A percentile compares a stretch with the other conserved stretches of the same genome.
Conservation (phyloP, 257 asterid genomes). For the Orobanche coerulescens region DNA sequence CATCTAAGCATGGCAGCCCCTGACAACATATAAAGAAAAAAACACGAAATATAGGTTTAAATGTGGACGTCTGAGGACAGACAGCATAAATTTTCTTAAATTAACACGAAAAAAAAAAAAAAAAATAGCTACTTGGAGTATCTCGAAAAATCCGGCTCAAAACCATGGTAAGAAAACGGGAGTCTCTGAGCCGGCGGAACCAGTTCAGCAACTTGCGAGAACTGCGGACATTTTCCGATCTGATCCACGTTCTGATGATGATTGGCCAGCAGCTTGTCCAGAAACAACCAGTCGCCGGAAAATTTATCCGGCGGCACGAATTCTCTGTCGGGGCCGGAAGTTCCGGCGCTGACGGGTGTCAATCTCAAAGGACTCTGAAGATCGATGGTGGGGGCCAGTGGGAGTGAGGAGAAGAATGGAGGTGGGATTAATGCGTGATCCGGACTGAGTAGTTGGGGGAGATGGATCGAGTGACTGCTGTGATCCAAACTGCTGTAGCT, state of each 20-base stretch:
- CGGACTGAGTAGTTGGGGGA: slow-evolving; percentile 54
- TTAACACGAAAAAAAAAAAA: not conserved
- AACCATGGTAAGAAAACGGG: slow-evolving; percentile 25
- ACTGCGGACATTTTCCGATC: slow-evolving; percentile 23
- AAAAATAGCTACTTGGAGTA: slow-evolving; percentile 23
- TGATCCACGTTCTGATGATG: slow-evolving; percentile 37
- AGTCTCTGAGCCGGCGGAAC: slow-evolving; percentile 30
- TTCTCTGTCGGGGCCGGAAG: slow-evolving; percentile 8
- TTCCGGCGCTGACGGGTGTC: slow-evolving; percentile 23
- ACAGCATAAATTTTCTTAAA: not conserved
- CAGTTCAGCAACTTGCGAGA: slow-evolving; percentile 29
- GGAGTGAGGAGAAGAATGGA: slow-evolving; percentile 29
- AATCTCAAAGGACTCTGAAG: slow-evolving; percentile 31
- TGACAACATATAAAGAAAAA: not conserved
- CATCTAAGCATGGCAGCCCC: slow-evolving; percentile 3
- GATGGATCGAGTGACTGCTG: slow-evolving; percentile 38
- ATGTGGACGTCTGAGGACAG: not conserved
- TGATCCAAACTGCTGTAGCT: slow-evolving; percentile 23
- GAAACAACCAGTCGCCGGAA: slow-evolving; percentile 55
- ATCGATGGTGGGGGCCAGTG: slow-evolving; percentile 22
- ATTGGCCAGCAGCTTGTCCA: slow-evolving; percentile 58
- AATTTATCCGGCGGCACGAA: slow-evolving; percentile 26
- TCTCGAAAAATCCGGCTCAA: slow-evolving; percentile 27
- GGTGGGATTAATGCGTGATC: slow-evolving; percentile 23
- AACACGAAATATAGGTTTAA: not conserved